A percentile compares a stretch with the other conserved stretches of the same genome.
phyloP scores from a whole-genome alignment of 2,329 filamentous ascomycete genomes.

The Botrytis elliptica region DNA sequence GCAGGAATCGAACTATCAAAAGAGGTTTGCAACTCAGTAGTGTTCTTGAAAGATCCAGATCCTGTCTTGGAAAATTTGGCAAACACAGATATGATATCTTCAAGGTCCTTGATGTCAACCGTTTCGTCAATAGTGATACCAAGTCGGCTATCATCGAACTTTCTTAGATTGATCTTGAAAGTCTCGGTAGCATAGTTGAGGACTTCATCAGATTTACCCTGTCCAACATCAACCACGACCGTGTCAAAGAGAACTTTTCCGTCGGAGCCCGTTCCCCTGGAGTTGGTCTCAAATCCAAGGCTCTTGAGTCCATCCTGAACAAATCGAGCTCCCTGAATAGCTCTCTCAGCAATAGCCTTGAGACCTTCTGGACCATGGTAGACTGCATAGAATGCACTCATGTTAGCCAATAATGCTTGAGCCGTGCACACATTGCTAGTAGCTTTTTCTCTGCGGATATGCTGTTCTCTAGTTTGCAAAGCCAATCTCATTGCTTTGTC shows the following conservation, averaged over 20 bases:
- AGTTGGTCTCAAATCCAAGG: slow-evolving; percentile 63
- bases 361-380: slow-evolving; percentile 88
- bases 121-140: slow-evolving; percentile 80
- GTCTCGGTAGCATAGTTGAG: slow-evolving; percentile 51
- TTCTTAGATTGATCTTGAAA: slow-evolving; percentile 60
- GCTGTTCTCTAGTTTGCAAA: slow-evolving; percentile 90
- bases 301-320: slow-evolving; percentile 63
- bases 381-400: slow-evolving; percentile 91
- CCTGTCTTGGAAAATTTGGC: slow-evolving; percentile 39
- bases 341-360: slow-evolving; percentile 76
- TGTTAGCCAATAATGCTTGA: slow-evolving; percentile 90
- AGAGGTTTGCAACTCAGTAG: slow-evolving; percentile 45
- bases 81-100: slow-evolving; percentile 58
- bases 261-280: slow-evolving; percentile 55
- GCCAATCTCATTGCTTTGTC: slow-evolving; percentile 79
- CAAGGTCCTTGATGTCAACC: slow-evolving; percentile 54
- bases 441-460: slow-evolving; percentile 93
- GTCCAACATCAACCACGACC: slow-evolving; percentile 61
- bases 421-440: slow-evolving; percentile 98
- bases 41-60: slow-evolving; percentile 30
- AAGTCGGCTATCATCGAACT: slow-evolving; percentile 58
- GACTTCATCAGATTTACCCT: slow-evolving; percentile 51
- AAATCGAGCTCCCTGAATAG: slow-evolving; percentile 68
- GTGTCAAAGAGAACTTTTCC: slow-evolving; percentile 74
- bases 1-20: slow-evolving; percentile 50